Evolutionary conservation across 495 filamentous ascomycete species (phyloP).

Genomic region (Cairneyella variabilis): DNA sequence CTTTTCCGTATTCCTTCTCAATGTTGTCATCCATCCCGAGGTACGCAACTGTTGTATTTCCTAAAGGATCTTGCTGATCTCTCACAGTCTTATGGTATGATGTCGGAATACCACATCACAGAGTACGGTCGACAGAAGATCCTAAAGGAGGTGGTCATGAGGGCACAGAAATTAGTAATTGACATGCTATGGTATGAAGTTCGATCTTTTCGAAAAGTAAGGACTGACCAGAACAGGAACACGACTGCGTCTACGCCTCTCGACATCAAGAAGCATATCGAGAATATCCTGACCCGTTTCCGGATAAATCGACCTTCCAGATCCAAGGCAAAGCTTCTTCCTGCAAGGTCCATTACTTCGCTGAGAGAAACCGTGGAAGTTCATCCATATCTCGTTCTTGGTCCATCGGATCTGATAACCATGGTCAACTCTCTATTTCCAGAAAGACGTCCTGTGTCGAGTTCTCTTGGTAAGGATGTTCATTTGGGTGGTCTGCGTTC

Average conservation of each 20-base stretch:
- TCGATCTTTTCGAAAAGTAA: not conserved
- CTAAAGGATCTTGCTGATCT: no score
- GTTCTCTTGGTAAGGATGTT: constrained; percentile 34
- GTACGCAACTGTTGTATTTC: no score
- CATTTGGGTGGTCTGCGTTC: constrained; percentile 53
- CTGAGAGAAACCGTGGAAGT: constrained; percentile 66
- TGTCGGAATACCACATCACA: constrained; percentile 86
- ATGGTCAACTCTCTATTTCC: constrained; percentile 71
- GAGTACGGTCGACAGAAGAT: constrained; percentile 87
- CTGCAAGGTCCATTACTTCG: constrained; percentile 64
- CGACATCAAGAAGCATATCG: constrained; percentile 68
- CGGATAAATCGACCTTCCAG: constrained; percentile 45
- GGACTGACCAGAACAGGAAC: no score
- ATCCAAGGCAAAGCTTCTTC: constrained; percentile 58
- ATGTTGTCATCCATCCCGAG: constrained; percentile 87
- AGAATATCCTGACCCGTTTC: constrained; percentile 70
- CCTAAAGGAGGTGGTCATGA: constrained; percentile 74
- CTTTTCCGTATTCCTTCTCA: constrained; percentile 80
- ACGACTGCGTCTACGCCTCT: constrained; percentile 58
- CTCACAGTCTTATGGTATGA: constrained; percentile 72
- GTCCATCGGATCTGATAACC: constrained; percentile 67
- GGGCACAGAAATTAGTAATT: constrained; percentile 69
- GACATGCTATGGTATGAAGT: constrained; percentile 50
- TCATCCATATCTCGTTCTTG: constrained; percentile 68
- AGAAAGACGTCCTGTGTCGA: constrained; percentile 51